These are phyloP conservation scores for Talaromyces verruculosus DNA, from an alignment of 2,329 filamentous ascomycete species.

Conservation along the genomic window DNA sequence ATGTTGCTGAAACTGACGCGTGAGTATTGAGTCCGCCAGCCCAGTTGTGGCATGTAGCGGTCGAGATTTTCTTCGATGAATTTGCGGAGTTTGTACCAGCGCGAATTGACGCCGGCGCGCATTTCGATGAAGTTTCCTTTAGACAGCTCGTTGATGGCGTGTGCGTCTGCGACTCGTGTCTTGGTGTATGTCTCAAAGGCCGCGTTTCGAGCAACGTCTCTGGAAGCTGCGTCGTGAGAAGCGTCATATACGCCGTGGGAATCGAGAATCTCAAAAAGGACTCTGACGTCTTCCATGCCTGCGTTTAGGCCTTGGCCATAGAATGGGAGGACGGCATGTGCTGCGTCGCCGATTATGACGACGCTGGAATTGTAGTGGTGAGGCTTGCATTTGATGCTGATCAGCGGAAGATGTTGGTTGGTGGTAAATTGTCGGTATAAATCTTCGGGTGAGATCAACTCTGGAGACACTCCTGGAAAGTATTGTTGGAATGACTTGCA, in stretches of 20 bases:
- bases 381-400: constrained; percentile 88
- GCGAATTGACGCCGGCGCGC: constrained; percentile 78
- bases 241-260: constrained; percentile 54
- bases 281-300: constrained; percentile 87
- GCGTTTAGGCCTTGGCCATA: constrained; percentile 99
- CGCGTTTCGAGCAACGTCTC: constrained; percentile 41
- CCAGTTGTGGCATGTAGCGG: constrained; percentile 70
- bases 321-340: constrained; percentile 97
- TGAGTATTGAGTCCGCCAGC: constrained; percentile 91
- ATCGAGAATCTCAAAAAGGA: constrained; percentile 81
- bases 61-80: constrained; percentile 80
- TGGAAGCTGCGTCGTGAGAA: constrained; percentile 43
- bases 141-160: constrained; percentile 89
- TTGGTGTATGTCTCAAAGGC: constrained; percentile 73
- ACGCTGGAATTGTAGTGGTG: constrained; percentile 76
- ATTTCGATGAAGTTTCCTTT: constrained; percentile 92
- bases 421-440: constrained; percentile 71
- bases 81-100: constrained; percentile 77
- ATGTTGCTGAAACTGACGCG: constrained; percentile 93
- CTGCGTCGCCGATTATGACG: constrained; percentile 88
- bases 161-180: constrained; percentile 72
- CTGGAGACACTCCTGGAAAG: constrained; percentile 78
- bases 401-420: constrained; percentile 89
- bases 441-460: constrained; percentile 59
- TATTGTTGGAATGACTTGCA: constrained; percentile 83